phyloP scores from a whole-genome alignment of 2,329 filamentous ascomycete genomes.

The Paecilomyces sp. region DNA sequence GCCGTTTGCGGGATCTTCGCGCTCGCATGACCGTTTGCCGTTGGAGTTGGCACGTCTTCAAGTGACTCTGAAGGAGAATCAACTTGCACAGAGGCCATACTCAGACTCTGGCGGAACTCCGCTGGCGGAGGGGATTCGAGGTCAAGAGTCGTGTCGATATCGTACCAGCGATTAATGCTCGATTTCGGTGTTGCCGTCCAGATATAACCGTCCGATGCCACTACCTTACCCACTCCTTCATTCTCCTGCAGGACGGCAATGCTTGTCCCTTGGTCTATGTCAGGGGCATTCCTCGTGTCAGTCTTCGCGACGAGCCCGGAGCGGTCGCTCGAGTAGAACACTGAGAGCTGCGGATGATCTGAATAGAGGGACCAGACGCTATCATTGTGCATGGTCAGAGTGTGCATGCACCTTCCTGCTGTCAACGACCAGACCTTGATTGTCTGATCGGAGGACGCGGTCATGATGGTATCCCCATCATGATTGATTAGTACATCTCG shows the following conservation, averaged over 20 bases:
- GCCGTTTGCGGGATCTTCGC: conserved; percentile 69
- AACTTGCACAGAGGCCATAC: conserved; percentile 40
- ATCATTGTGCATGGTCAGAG: conserved; percentile 97
- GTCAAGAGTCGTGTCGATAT: conserved; percentile 71
- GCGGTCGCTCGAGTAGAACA: conserved; percentile 93
- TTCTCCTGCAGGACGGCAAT: conserved; percentile 90
- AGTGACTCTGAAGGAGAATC: conserved; percentile 20
- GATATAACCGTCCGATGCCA: conserved; percentile 63
- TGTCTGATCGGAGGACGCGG: conserved; percentile 90
- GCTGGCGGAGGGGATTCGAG: conserved; percentile 45
- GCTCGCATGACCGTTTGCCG: conserved; percentile 22
- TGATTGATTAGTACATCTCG: conserved; percentile 85
- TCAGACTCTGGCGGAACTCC: conserved; percentile 48
- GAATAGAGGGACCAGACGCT: conserved; percentile 96
- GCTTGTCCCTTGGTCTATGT: conserved; percentile 81
- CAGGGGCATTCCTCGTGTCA: conserved; percentile 68
- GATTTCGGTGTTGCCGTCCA: conserved; percentile 89
- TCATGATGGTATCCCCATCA: conserved; percentile 84
- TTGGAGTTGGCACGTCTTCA: conserved; percentile 24
- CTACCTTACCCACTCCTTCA: conserved; percentile 56
- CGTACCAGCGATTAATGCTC: conserved; percentile 85
- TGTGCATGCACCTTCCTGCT: conserved; percentile 93
- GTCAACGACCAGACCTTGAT: conserved; percentile 98
- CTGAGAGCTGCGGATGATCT: conserved; percentile 71
- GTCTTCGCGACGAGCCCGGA: conserved; percentile 95